Conservation (phyloP, 202 grass and related monocot genomes). For the Saccharum hybrid region DNA sequence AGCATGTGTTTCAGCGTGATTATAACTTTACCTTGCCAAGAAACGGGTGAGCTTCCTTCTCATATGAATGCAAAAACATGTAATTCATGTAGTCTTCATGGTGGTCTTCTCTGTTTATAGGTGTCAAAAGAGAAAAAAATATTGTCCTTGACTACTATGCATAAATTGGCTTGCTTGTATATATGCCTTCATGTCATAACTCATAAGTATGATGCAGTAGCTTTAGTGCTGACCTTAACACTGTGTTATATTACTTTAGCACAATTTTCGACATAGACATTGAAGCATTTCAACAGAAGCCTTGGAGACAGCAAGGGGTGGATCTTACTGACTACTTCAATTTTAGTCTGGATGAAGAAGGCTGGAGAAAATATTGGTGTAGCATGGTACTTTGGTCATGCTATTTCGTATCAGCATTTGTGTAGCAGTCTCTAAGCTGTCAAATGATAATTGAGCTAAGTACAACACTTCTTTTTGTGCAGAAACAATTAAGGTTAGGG, state of each 20-base stretch:
- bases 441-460: slow-evolving; percentile 36
- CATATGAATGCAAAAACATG: slow-evolving; percentile 11
- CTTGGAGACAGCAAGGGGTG: slow-evolving; percentile 67
- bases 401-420: slow-evolving; percentile 26
- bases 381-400: slow-evolving; percentile 58
- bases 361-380: slow-evolving; percentile 59
- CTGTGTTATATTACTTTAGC: slow-evolving; percentile 46
- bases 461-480: slow-evolving; percentile 28
- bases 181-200: slow-evolving; percentile 10
- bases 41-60: slow-evolving; percentile 56
- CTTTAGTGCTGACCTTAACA: slow-evolving; percentile 38
- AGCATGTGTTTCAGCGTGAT: slow-evolving; percentile 51
- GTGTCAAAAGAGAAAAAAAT: neutral
- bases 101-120: neutral
- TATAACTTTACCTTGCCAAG: slow-evolving; percentile 67
- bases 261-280: slow-evolving; percentile 74
- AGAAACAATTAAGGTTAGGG: slow-evolving; percentile 60
- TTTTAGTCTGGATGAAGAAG: slow-evolving; percentile 75
- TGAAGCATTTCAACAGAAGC: slow-evolving; percentile 77
- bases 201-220: slow-evolving; percentile 32
- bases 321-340: slow-evolving; percentile 81
- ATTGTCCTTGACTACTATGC: slow-evolving; percentile 12
- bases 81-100: neutral
- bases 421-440: slow-evolving; percentile 9
- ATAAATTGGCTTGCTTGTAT: neutral